Conservation (phyloP, 148 eudicot species). For the Bassia scoparia region DNA sequence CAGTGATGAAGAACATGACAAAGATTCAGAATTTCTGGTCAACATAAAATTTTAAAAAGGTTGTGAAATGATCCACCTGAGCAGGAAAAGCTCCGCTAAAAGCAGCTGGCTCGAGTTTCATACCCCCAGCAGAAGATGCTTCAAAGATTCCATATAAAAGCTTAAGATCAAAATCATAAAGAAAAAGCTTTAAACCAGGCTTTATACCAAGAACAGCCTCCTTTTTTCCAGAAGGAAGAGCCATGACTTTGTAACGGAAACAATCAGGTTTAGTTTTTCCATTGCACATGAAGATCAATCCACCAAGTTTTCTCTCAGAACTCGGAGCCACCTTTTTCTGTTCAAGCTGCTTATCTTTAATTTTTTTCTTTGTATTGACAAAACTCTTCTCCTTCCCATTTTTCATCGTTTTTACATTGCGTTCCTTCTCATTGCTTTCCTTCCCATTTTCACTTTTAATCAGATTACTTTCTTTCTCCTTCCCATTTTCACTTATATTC, state of each 20-base stretch:
- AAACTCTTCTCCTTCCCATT: not conserved
- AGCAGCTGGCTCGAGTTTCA: slow-evolving; percentile 76
- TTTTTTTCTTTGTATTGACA: slow-evolving; percentile 13
- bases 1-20: not conserved
- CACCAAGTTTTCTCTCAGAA: slow-evolving; percentile 35
- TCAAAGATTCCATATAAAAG: slow-evolving; percentile 59
- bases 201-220: slow-evolving; percentile 58
- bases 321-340: slow-evolving; percentile 22
- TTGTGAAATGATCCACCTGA: slow-evolving; percentile 46
- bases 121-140: slow-evolving; percentile 70
- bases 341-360: slow-evolving; percentile 16
- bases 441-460: not conserved
- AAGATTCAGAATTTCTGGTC: not conserved
- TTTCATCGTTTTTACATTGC: not conserved
- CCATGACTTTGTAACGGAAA: slow-evolving; percentile 60
- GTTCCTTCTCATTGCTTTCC: not conserved
- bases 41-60: not conserved
- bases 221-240: slow-evolving; percentile 41
- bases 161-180: slow-evolving; percentile 70
- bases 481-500: not conserved
- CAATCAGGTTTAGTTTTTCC: slow-evolving; percentile 78
- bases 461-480: not conserved
- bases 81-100: slow-evolving; percentile 78
- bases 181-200: slow-evolving; percentile 70
- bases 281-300: slow-evolving; percentile 79